Evolutionary conservation across 768 basidiomycete genomes (phyloP).

Genomic region (Russula vinacea): DNA sequence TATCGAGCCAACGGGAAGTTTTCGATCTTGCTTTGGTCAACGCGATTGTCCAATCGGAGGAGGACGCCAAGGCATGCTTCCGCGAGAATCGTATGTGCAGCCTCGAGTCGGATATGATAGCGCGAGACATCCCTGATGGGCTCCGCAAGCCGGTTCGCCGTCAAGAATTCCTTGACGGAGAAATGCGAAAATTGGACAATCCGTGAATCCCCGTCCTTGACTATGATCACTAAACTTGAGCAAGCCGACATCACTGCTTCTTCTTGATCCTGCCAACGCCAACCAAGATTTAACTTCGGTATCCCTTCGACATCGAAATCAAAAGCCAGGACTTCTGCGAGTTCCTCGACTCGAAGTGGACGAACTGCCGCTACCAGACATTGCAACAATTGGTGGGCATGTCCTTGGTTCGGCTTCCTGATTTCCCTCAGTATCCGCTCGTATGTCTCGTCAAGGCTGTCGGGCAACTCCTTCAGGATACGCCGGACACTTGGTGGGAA

Average conservation of each 20-base stretch:
- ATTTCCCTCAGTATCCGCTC: too few relatives aligned
- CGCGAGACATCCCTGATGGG: neutral
- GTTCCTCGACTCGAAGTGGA: too few relatives aligned
- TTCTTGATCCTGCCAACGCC: conserved; percentile 1
- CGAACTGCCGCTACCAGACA: too few relatives aligned
- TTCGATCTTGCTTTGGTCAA: neutral
- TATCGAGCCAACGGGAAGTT: conserved; percentile 3
- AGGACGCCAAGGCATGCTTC: conserved; percentile 3
- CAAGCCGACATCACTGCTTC: conserved; percentile 4
- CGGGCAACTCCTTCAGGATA: too few relatives aligned
- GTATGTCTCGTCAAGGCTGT: too few relatives aligned
- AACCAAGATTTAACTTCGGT: neutral
- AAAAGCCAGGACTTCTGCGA: too few relatives aligned
- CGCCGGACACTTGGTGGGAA: too few relatives aligned
- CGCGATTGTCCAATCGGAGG: neutral
- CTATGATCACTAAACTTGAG: conserved; percentile 1
- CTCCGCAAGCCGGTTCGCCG: neutral
- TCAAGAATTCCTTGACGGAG: conserved; percentile 6
- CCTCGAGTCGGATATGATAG: neutral
- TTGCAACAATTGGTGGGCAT: too few relatives aligned
- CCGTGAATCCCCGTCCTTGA: neutral
- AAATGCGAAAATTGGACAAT: neutral
- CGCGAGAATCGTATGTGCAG: conserved; percentile 1
- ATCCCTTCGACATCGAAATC: neutral
- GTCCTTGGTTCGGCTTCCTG: too few relatives aligned